These are phyloP conservation scores for Cercospora sp. DNA, from an alignment of 2,329 filamentous ascomycete species.

Conservation along the genomic window DNA sequence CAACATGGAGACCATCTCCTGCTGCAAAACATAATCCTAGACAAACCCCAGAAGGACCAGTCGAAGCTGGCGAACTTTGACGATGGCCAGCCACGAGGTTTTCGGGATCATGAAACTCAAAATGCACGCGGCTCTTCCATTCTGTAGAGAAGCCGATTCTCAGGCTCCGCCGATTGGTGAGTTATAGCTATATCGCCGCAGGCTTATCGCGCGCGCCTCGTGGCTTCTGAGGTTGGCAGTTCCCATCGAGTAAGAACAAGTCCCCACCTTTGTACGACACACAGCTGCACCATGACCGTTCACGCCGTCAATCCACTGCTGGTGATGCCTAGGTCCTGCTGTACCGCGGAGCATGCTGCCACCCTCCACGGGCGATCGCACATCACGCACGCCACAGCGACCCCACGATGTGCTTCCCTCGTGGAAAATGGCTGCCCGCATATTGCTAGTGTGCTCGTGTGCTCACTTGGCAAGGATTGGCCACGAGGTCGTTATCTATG, in stretches of 20 bases:
- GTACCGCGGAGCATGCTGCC: not conserved
- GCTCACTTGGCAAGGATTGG: not conserved
- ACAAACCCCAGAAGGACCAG: not conserved
- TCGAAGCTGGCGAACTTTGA: not conserved
- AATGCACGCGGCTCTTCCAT: not conserved
- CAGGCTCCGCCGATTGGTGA: not conserved
- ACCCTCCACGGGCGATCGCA: not conserved
- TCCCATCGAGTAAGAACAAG: slow-evolving; percentile 1
- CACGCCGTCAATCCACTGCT: not conserved
- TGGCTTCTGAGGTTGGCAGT: not conserved
- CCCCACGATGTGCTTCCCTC: not conserved
- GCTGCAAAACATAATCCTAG: not conserved
- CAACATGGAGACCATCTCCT: not conserved
- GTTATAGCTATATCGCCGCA: not conserved
- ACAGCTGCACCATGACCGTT: not conserved
- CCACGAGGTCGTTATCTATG: not conserved
- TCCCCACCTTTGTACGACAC: not conserved
- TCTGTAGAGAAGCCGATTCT: not conserved
- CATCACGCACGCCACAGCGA: not conserved
- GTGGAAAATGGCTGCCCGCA: not conserved
- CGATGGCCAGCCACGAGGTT: not conserved
- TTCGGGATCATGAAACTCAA: not conserved
- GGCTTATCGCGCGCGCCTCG: not conserved
- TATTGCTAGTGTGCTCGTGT: not conserved
- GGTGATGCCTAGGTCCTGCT: not conserved